These are phyloP conservation scores for Lecanicillium sp. DNA, from an alignment of 2,329 filamentous ascomycete species.

Conservation along the genomic window DNA sequence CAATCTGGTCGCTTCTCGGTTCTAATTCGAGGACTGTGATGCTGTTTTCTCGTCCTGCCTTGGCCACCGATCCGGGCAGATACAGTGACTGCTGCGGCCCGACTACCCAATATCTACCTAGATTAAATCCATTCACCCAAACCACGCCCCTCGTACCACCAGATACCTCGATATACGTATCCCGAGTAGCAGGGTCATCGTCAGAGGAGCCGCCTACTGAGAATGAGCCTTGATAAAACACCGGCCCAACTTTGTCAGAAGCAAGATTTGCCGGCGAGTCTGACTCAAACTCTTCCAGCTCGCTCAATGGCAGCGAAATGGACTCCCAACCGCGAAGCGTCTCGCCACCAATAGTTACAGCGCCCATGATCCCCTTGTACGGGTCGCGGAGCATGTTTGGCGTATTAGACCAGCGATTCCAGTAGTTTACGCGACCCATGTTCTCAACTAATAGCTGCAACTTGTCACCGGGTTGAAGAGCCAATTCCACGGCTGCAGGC, in stretches of 20 bases:
- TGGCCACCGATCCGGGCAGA: slow-evolving; percentile 30
- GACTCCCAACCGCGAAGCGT: background rate
- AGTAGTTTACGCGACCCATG: slow-evolving; percentile 38
- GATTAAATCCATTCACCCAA: slow-evolving; percentile 36
- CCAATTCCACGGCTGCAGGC: slow-evolving; percentile 27
- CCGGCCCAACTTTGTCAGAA: slow-evolving; percentile 3
- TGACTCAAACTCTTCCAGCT: background rate
- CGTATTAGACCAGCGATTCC: slow-evolving; percentile 15
- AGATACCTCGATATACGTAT: slow-evolving; percentile 31
- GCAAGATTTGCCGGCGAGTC: background rate
- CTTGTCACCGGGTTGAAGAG: slow-evolving; percentile 28
- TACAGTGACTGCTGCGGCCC: slow-evolving; percentile 39
- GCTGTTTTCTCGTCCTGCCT: slow-evolving; percentile 23
- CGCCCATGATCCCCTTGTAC: slow-evolving; percentile 33
- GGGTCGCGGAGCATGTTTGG: slow-evolving; percentile 27
- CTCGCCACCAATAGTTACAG: slow-evolving; percentile 29
- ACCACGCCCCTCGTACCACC: slow-evolving; percentile 34
- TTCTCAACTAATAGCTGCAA: slow-evolving; percentile 39
- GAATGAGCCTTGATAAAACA: slow-evolving; percentile 18
- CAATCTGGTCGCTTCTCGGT: slow-evolving; percentile 15
- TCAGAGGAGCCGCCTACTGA: slow-evolving; percentile 1
- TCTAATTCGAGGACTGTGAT: slow-evolving; percentile 35
- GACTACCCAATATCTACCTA: slow-evolving; percentile 37
- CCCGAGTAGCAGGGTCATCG: slow-evolving; percentile 11
- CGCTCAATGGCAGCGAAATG: background rate